These are phyloP conservation scores for Fimicolochytrium jonesii DNA, from an alignment of 192 early-diverging fungal genomes.

Conservation along the genomic window DNA sequence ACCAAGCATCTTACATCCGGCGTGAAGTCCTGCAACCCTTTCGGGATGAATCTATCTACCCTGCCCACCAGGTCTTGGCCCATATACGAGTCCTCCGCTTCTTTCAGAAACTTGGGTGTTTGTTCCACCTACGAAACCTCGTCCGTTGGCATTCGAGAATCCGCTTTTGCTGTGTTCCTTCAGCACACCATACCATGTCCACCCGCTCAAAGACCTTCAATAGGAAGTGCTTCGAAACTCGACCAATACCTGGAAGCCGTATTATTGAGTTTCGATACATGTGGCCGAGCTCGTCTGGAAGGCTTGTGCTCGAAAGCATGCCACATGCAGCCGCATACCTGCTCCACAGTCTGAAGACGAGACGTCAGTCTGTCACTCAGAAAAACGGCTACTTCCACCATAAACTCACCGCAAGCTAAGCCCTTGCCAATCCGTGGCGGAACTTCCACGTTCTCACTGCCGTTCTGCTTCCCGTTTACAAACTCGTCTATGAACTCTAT, in stretches of 20 bases:
- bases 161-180: background rate
- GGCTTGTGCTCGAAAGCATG: no score
- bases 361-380: background rate
- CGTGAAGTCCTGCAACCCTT: constrained; percentile 80
- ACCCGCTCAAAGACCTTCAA: constrained; percentile 74
- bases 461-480: constrained; percentile 28
- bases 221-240: constrained; percentile 85
- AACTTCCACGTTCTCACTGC: background rate
- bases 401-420: constrained; percentile 36
- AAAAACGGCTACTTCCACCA: background rate
- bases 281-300: no score
- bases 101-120: constrained; percentile 68
- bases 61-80: constrained; percentile 47
- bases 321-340: no score
- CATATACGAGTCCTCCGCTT: constrained; percentile 62
- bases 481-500: constrained; percentile 66
- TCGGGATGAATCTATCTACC: constrained; percentile 63
- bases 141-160: no score
- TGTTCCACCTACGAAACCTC: constrained; percentile 61
- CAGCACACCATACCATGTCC: constrained; percentile 59
- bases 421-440: constrained; percentile 13
- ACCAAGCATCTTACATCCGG: constrained; percentile 38
- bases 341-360: constrained; percentile 75
- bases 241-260: constrained; percentile 75
- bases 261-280: no score